Conservation (phyloP, 805 yeast species). For the Yamadazyma laniorum region DNA sequence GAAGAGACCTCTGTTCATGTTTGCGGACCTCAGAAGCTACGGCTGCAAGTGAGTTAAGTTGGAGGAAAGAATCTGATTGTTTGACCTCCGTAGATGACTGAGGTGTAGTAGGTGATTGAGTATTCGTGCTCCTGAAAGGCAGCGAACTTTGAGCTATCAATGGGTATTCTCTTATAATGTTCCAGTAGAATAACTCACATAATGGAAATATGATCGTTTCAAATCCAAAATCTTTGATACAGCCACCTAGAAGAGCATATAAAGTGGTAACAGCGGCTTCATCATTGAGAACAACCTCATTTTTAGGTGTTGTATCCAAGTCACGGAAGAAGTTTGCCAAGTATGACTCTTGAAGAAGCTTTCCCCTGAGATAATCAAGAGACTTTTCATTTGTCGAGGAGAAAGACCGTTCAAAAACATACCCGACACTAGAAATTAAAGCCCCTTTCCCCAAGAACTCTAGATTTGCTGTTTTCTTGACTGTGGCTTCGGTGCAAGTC, state of each 20-base stretch:
- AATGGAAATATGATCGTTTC: slow-evolving; percentile 63
- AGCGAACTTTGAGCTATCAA: slow-evolving; percentile 45
- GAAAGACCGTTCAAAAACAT: slow-evolving; percentile 64
- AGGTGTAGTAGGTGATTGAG: background rate
- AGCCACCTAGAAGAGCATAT: slow-evolving; percentile 61
- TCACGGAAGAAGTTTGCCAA: slow-evolving; percentile 47
- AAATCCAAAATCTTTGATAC: slow-evolving; percentile 79
- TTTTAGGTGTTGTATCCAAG: slow-evolving; percentile 38
- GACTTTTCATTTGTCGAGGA: slow-evolving; percentile 53
- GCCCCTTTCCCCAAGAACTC: slow-evolving; percentile 58
- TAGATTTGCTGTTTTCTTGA: slow-evolving; percentile 42
- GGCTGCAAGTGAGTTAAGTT: slow-evolving; percentile 32
- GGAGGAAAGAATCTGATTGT: slow-evolving; percentile 10
- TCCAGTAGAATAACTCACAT: slow-evolving; percentile 64
- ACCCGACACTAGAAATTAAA: slow-evolving; percentile 53
- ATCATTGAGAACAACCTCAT: slow-evolving; percentile 29
- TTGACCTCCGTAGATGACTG: background rate
- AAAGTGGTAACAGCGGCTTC: slow-evolving; percentile 54
- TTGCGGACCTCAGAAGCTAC: slow-evolving; percentile 24
- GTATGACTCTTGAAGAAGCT: slow-evolving; percentile 42
- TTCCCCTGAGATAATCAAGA: slow-evolving; percentile 46
- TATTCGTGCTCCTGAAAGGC: slow-evolving; percentile 20
- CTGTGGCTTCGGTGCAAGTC: slow-evolving; percentile 52
- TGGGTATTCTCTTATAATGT: slow-evolving; percentile 64
- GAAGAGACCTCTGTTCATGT: slow-evolving; percentile 19